phyloP scores from a whole-genome alignment of 345 rosid genomes.

The Capsella bursapastoris region DNA sequence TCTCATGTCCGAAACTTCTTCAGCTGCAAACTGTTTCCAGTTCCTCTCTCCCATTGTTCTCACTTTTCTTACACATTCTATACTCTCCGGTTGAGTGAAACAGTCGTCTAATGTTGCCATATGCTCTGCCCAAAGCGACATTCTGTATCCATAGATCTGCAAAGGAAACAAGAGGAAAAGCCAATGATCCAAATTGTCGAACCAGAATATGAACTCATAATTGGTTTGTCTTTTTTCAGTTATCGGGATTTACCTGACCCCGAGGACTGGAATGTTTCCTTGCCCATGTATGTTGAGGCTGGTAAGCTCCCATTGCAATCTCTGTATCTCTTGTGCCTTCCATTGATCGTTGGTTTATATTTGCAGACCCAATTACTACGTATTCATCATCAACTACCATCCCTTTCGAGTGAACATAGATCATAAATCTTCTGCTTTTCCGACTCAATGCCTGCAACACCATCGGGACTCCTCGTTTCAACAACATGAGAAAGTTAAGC shows the following conservation, averaged over 20 bases:
- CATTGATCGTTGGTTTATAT: conserved; percentile 90
- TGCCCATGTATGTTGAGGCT: conserved; percentile 72
- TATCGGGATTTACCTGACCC: conserved; percentile 59
- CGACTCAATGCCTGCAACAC: conserved; percentile 52
- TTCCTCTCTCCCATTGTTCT: conserved; percentile 64
- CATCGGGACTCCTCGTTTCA: conserved; percentile 10
- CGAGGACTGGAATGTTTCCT: conserved; percentile 53
- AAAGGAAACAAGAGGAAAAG: neutral
- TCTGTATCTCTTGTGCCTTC: conserved; percentile 94
- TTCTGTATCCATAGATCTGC: conserved; percentile 84
- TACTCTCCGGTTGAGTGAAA: conserved; percentile 70
- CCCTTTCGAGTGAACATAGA: conserved; percentile 89
- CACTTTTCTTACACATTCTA: conserved; percentile 75
- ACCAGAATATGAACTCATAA: neutral
- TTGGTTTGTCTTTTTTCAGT: neutral
- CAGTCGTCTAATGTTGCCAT: conserved; percentile 66
- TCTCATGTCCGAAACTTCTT: conserved; percentile 65
- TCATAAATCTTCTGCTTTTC: conserved; percentile 80
- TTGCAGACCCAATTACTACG: conserved; percentile 83
- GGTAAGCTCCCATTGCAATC: conserved; percentile 95
- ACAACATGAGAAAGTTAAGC: neutral
- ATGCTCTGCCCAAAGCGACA: conserved; percentile 95
- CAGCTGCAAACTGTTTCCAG: conserved; percentile 70
- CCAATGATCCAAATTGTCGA: conserved; percentile 1
- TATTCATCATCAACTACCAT: conserved; percentile 95